Evolutionary conservation across 345 rosid species (phyloP).

Genomic region (Cochlearia excelsa): DNA sequence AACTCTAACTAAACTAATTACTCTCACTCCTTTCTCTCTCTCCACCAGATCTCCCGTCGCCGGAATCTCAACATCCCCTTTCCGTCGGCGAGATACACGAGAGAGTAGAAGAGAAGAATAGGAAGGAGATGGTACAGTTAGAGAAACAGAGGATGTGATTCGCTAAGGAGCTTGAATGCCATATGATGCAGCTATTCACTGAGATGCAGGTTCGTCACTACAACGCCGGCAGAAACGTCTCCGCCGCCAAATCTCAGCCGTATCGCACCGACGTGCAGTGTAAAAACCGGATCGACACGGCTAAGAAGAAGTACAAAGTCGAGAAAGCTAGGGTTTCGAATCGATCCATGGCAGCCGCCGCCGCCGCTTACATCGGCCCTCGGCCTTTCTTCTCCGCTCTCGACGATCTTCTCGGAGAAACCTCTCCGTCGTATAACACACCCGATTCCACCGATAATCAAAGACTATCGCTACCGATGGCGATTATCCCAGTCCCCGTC

Average conservation of each 20-base stretch:
- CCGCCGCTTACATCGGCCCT: slow-evolving; percentile 44
- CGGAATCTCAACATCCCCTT: too few relatives aligned
- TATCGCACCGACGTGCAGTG: slow-evolving; percentile 97
- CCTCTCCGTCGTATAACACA: slow-evolving; percentile 40
- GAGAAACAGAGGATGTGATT: too few relatives aligned
- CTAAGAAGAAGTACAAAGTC: slow-evolving; percentile 91
- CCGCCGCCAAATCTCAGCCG: slow-evolving; percentile 63
- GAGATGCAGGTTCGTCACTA: too few relatives aligned
- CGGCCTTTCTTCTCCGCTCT: slow-evolving; percentile 87
- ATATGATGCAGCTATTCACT: too few relatives aligned
- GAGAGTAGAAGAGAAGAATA: too few relatives aligned
- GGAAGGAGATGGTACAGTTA: too few relatives aligned
- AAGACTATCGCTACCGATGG: slow-evolving; percentile 46
- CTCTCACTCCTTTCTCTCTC: too few relatives aligned
- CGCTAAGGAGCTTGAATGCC: too few relatives aligned
- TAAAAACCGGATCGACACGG: slow-evolving; percentile 94
- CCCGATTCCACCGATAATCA: slow-evolving; percentile 32
- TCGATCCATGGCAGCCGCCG: too few relatives aligned
- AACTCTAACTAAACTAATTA: too few relatives aligned
- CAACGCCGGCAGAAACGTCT: slow-evolving; percentile 36
- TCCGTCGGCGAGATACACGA: too few relatives aligned
- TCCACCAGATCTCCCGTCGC: too few relatives aligned
- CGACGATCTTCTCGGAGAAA: slow-evolving; percentile 72
- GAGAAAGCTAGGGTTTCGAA: slow-evolving; percentile 77
- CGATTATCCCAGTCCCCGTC: slow-evolving; percentile 30